A percentile compares a stretch with the other conserved stretches of the same genome.
Conservation (phyloP, 805 yeast species). For the Candida cerambycidarum region DNA sequence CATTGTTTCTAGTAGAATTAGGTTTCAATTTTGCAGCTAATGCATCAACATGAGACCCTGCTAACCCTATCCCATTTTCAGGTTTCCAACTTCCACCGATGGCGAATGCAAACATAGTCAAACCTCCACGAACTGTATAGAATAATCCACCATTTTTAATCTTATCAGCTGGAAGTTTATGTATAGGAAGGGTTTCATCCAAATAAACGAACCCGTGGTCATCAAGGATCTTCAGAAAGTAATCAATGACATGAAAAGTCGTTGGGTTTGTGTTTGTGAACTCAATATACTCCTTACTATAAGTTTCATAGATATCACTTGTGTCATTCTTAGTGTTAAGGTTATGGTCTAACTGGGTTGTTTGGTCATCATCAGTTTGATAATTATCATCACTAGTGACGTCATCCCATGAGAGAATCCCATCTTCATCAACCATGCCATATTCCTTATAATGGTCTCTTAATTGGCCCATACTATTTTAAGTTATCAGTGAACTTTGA, state of each 20-base stretch:
- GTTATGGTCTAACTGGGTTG: too few species aligned
- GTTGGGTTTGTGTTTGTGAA: conserved; percentile 77
- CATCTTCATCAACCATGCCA: conserved; percentile 11
- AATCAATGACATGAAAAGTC: conserved; percentile 65
- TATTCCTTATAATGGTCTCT: not conserved
- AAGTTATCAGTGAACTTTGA: too few species aligned
- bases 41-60: conserved; percentile 78
- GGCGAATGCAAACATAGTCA: conserved; percentile 66
- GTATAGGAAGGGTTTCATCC: conserved; percentile 52
- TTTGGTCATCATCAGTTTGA: not conserved
- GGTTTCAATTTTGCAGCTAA: conserved; percentile 73
- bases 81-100: conserved; percentile 68
- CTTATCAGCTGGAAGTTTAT: conserved; percentile 9
- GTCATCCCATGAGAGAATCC: conserved; percentile 15
- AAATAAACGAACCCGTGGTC: conserved; percentile 63
- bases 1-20: conserved; percentile 53
- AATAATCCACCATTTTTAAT: conserved; percentile 48
- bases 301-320: not conserved
- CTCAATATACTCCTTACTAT: conserved; percentile 53
- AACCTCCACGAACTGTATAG: conserved; percentile 68
- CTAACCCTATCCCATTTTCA: conserved; percentile 62
- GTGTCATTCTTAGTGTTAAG: not conserved
- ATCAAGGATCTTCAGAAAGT: conserved; percentile 48
- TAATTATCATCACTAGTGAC: conserved; percentile 4
- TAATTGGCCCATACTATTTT: not conserved